A percentile compares a stretch with the other conserved stretches of the same genome.
These are phyloP conservation scores for Trametes hirsuta DNA, from an alignment of 1,284 basidiomycete genomes.

Conservation along the genomic window DNA sequence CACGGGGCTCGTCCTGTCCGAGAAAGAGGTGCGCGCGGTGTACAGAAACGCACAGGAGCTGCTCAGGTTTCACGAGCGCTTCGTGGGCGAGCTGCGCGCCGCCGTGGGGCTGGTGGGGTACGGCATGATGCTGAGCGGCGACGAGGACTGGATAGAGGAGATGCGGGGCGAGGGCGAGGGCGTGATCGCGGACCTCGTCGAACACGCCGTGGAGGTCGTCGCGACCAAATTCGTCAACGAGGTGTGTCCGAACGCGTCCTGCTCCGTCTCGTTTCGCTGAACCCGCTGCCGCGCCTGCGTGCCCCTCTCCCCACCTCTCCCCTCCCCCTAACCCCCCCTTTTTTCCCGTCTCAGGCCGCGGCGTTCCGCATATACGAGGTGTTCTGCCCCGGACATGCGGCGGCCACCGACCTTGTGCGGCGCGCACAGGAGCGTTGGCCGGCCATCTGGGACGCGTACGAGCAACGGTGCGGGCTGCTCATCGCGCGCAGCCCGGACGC, in stretches of 20 bases:
- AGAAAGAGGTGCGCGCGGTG: constrained; percentile 58
- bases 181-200: constrained; percentile 23
- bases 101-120: constrained; percentile 57
- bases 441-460: constrained; percentile 81
- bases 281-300: neutral
- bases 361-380: constrained; percentile 78
- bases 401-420: constrained; percentile 75
- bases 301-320: neutral
- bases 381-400: constrained; percentile 84
- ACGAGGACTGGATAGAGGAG: constrained; percentile 6
- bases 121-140: constrained; percentile 21
- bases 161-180: constrained; percentile 13
- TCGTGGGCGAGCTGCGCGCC: constrained; percentile 64
- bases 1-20: constrained; percentile 46
- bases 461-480: constrained; percentile 58
- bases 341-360: constrained; percentile 53
- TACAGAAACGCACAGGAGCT: constrained; percentile 77
- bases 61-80: constrained; percentile 73
- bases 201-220: constrained; percentile 30
- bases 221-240: constrained; percentile 30
- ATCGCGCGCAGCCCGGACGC: constrained; percentile 24
- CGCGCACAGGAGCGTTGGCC: constrained; percentile 61
- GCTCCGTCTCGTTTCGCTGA: constrained; percentile 7
- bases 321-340: too few species aligned
- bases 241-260: constrained; percentile 25